Evolutionary conservation across 2,329 filamentous ascomycete species (phyloP), one percentile per base, ranked within the genome.

Genomic region (Dactylellina cionopaga): DNA sequence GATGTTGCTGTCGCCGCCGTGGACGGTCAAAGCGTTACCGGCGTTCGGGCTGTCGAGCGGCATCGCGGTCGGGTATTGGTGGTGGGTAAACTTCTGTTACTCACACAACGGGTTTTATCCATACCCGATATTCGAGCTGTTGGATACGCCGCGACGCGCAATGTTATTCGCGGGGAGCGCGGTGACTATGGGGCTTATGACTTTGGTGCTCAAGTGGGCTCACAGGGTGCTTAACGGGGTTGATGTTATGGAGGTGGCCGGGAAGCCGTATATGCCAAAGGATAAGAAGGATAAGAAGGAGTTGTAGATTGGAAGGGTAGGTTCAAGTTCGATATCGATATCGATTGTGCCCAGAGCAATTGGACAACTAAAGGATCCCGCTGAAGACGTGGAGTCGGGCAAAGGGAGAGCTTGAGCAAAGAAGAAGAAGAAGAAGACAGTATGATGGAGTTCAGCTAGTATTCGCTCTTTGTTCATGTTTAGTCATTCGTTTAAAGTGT

Each of bases 121-220:
- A 0, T 96, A 97, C 80, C 92, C 93, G 0, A 85, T 96, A 24
- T 94, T 97, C 75, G 88, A 84, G 6, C 79, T 90, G 44, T 81
- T 96, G 41, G 84, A 83, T 52, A 90, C 87, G 0, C 78, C 82
- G 51, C 88, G 92, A 77, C 86, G 93, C 17, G 82, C 88, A 6
- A 81, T 86, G 0, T 82, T 96, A 7, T 96, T 96, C 76, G 84
- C 83, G 0, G 81, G 86, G 15, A 90, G 90, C 41, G 92, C 91
- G 0, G 77, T 85, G 0, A 80, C 91, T 13, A 93, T 96, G 87
- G 89, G 90, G 1, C 79, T 83, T 2, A 92, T 88, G 75, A 93
- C 91, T 0, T 81, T 86, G 19, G 80, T 84, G 7, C 81, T 96
- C 74, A 90, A 92, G 79, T 89, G 85, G 84, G 74, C 90, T 0